Evolutionary conservation across 2,329 filamentous ascomycete species (phyloP), one percentile per base, ranked within the genome.

Genomic region (Dothistroma pini): DNA sequence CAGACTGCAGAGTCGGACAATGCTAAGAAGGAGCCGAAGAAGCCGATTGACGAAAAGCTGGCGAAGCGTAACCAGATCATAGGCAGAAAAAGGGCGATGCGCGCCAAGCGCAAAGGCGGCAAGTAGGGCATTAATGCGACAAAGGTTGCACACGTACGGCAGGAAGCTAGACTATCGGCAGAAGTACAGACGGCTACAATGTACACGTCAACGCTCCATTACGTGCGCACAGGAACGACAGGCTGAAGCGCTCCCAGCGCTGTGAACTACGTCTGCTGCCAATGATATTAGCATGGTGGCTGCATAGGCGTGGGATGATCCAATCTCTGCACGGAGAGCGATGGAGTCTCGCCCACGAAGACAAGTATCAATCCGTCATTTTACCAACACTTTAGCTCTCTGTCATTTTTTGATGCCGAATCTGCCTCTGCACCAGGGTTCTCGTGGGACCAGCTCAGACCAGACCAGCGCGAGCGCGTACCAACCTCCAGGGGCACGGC

Each of bases 11-110:
- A 55, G 62, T 54, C 61, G 31, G 64, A 62, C 57, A 71, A 71
- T 58, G 66, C 66, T 51, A 75, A 70, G 62, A 58, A 66, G 16
- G 72, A 80, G 54, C 54, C 63, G 31, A 70, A 69, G 64, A 66
- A 64, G 56, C 61, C 63, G 22, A 70, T 71, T 21, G 83, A 86
- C 69, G 83, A 81, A 63, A 78, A 80, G 76, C 72, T 85, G 57
- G 83, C 84, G 29, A 84, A 83, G 72, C 78, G 85, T 64, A 90
- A 91, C 71, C 88, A 87, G 71, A 90, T 97, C 71, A 96, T 96
- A 75, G 88, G 86, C 54, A 88, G 90, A 75, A 97, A 96, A 80
- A 83, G 91, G 64, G 85, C 89, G 79, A 84, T 89, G 80, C 85
- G 91, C 49, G 66, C 65, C 41, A 63, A 58, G 54, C 61, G 68